phyloP scores from a whole-genome alignment of 2,329 filamentous ascomycete genomes.

The Talaromyces marneffei region DNA sequence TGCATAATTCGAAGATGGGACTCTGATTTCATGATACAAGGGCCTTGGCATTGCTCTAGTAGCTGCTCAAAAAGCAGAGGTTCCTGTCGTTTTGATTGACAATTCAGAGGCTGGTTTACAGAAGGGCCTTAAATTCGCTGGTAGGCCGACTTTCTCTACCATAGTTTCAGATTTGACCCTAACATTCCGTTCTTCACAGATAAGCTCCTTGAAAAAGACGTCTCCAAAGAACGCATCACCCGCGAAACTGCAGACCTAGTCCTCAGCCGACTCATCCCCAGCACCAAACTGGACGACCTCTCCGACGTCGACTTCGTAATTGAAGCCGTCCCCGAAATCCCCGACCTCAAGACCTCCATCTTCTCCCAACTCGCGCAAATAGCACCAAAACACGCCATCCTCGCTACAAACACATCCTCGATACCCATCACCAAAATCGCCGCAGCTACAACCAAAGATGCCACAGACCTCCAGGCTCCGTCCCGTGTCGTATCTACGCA shows the following conservation, averaged over 20 bases:
- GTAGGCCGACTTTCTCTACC: slow-evolving; percentile 42
- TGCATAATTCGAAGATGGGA: neutral
- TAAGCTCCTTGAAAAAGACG: slow-evolving; percentile 88
- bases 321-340: slow-evolving; percentile 92
- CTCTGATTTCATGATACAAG: slow-evolving; percentile 44
- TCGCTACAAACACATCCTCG: slow-evolving; percentile 97
- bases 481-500: slow-evolving; percentile 91
- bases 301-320: slow-evolving; percentile 91
- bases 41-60: slow-evolving; percentile 94
- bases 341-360: slow-evolving; percentile 78
- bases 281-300: slow-evolving; percentile 69
- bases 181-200: slow-evolving; percentile 48
- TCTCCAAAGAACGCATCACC: slow-evolving; percentile 78
- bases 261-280: slow-evolving; percentile 62
- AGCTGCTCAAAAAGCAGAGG: slow-evolving; percentile 73
- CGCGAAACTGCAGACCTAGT: slow-evolving; percentile 71
- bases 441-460: slow-evolving; percentile 71
- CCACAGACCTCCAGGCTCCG: slow-evolving; percentile 71
- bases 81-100: slow-evolving; percentile 83
- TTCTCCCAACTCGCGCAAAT: slow-evolving; percentile 77
- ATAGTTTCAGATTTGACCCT: neutral
- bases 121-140: slow-evolving; percentile 84
- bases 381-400: slow-evolving; percentile 75
- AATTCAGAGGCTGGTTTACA: slow-evolving; percentile 76
- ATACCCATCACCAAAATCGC: slow-evolving; percentile 97